Conservation (phyloP, 495 filamentous ascomycete species). For the Penicillium psychrofluorescens region DNA sequence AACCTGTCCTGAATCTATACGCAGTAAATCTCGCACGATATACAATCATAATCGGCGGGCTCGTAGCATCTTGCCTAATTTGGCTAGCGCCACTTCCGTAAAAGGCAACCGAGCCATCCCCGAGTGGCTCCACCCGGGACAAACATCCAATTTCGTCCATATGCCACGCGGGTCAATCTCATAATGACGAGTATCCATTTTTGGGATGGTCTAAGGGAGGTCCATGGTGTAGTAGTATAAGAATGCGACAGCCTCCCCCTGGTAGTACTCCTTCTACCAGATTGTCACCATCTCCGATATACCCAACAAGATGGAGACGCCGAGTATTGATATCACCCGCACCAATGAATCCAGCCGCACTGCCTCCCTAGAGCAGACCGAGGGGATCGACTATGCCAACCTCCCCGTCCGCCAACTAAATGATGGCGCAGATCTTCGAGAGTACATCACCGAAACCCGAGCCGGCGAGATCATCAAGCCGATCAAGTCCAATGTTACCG, state of each 20-base stretch:
- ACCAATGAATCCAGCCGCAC: slow-evolving; percentile 16
- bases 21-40: too few species aligned
- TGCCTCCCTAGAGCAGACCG: slow-evolving; percentile 13
- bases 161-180: neutral
- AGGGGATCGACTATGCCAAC: slow-evolving; percentile 26
- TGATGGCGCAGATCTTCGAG: slow-evolving; percentile 50
- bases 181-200: slow-evolving; percentile 1
- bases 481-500: slow-evolving; percentile 42
- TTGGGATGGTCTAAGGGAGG: too few species aligned
- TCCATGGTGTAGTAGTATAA: slow-evolving; percentile 12
- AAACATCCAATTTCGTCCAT: too few species aligned
- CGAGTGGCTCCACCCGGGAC: neutral
- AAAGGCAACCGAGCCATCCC: slow-evolving; percentile 15
- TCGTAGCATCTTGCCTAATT: slow-evolving; percentile 25
- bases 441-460: slow-evolving; percentile 56
- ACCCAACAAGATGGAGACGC: slow-evolving; percentile 14
- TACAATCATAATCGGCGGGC: neutral
- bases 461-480: slow-evolving; percentile 52
- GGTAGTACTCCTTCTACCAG: neutral
- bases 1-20: too few species aligned
- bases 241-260: neutral
- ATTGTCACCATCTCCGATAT: neutral
- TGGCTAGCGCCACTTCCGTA: slow-evolving; percentile 14
- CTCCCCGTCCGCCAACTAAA: slow-evolving; percentile 59
- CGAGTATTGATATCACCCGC: slow-evolving; percentile 2